These are phyloP conservation scores for Citrus sinensis DNA, from an alignment of 345 rosid species.

Conservation along the genomic window DVS_A1.0 CM039163.1:34248501-34249000, in stretches of 20 bases:
- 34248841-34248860: constrained; percentile 41
- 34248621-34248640: not conserved
- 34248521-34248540: constrained; percentile 96
- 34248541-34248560: constrained; percentile 39
- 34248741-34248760: constrained; percentile 45
- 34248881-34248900: constrained; percentile 44
- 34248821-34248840: constrained; percentile 29
- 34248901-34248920: constrained; percentile 59
- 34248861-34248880: constrained; percentile 22
- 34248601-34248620: not conserved
- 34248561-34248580: constrained; percentile 6
- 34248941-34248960: constrained; percentile 25
- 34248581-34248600: not conserved
- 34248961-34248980: constrained; percentile 16
- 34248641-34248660: constrained; percentile 80
- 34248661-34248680: constrained; percentile 94
- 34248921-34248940: constrained; percentile 78
- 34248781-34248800: constrained; percentile 18
- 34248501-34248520: constrained; percentile 72
- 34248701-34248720: constrained; percentile 97
- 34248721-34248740: constrained; percentile 91
- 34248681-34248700: constrained; percentile 86
- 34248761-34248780: constrained; percentile 29
- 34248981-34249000: constrained; percentile 18
- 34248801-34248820: constrained; percentile 16